phyloP scores from a whole-genome alignment of 768 basidiomycete genomes.

The Mycena indigotica region DNA sequence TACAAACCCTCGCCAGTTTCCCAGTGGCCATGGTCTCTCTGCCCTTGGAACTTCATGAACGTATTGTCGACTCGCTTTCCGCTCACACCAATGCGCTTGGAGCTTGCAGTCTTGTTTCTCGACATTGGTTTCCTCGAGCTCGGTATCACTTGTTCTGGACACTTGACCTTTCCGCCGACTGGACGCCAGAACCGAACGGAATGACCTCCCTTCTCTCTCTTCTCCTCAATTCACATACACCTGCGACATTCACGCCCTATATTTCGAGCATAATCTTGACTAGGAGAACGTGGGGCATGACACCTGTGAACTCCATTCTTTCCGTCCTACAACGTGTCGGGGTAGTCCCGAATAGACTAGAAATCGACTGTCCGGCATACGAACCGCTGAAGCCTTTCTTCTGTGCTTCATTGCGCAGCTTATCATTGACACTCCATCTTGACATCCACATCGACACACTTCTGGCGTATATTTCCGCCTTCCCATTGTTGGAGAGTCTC shows the following conservation, averaged over 20 bases:
- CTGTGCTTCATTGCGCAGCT: constrained; percentile 1
- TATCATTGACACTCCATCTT: constrained; percentile 7
- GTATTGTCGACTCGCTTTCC: constrained; percentile 20
- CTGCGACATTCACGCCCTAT: constrained; percentile 3
- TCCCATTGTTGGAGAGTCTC: constrained; percentile 7
- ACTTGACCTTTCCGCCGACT: constrained; percentile 17
- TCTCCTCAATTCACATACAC: background rate
- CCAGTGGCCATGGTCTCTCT: background rate
- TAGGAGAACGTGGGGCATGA: constrained; percentile 18
- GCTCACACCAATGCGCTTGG: constrained; percentile 8
- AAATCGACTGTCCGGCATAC: constrained; percentile 18
- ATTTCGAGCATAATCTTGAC: constrained; percentile 2
- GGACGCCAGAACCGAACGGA: constrained; percentile 16
- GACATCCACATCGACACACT: constrained; percentile 9
- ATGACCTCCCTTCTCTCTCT: constrained; percentile 9
- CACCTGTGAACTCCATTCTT: constrained; percentile 8
- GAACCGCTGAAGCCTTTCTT: constrained; percentile 10
- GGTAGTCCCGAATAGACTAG: constrained; percentile 1
- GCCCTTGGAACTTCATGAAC: constrained; percentile 16
- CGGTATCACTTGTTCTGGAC: constrained; percentile 24
- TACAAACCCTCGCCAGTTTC: background rate
- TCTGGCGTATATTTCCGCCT: constrained; percentile 12
- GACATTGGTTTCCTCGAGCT: constrained; percentile 20
- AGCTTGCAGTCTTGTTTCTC: constrained; percentile 23
- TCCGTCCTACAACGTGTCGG: constrained; percentile 5